Conservation (phyloP, 169 alveolate species). For the Plasmodium falciparum region DNA sequence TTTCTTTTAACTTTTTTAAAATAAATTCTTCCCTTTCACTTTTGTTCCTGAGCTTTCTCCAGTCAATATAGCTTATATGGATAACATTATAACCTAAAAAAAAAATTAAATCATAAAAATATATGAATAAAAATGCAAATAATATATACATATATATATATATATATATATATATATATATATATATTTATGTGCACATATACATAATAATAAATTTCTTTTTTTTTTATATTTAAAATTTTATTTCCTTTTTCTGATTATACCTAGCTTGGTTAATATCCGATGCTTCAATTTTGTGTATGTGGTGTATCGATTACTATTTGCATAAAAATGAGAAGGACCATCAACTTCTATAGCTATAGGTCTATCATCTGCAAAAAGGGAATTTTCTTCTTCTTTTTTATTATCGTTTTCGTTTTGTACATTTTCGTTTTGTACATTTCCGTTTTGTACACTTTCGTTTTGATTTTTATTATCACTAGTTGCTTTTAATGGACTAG, state of each 20-base stretch:
- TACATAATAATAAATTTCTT: neutral
- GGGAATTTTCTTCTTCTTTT: constrained; percentile 26
- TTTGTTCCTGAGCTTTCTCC: constrained; percentile 91
- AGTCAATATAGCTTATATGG: constrained; percentile 89
- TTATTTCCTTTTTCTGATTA: neutral
- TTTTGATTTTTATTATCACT: constrained; percentile 7
- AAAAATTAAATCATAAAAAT: neutral
- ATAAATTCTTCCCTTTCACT: constrained; percentile 93
- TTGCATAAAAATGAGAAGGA: constrained; percentile 94
- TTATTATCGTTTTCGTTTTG: no score
- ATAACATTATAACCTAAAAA: constrained; percentile 82
- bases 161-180: neutral
- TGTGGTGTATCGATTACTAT: constrained; percentile 89
- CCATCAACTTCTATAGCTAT: constrained; percentile 94
- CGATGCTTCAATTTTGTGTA: constrained; percentile 93
- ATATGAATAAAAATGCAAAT: neutral
- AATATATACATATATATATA: neutral
- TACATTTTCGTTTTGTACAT: no score
- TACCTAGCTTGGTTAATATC: constrained; percentile 92
- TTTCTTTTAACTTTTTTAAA: constrained; percentile 90
- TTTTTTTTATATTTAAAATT: neutral
- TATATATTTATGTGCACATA: neutral
- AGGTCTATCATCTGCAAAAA: constrained; percentile 87
- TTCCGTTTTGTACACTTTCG: constrained; percentile 4
- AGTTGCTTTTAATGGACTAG: constrained; percentile 59